phyloP scores from a whole-genome alignment of 257 asterid species.

The Salvia splendens region DNA sequence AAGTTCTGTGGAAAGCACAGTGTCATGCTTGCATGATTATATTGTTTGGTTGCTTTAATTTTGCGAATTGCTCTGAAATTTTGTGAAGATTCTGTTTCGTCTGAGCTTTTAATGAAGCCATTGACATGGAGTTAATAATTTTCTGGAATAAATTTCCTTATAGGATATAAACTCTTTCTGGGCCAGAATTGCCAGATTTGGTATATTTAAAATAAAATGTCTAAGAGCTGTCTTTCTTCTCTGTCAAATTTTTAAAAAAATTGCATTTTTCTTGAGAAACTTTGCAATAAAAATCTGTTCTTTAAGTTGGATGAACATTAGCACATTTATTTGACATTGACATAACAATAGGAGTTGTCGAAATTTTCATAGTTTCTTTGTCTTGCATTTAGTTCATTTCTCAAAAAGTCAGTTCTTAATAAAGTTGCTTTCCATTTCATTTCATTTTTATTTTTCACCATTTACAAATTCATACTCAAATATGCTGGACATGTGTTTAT shows the following conservation, averaged over 20 bases:
- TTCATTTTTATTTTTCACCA: too few species aligned
- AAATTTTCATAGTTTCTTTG: slow-evolving; percentile 5
- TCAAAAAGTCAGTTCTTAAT: not conserved
- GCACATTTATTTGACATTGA: slow-evolving; percentile 25
- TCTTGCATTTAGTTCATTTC: slow-evolving; percentile 8
- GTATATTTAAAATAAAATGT: not conserved
- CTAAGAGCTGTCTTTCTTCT: not conserved
- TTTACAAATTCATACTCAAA: not conserved
- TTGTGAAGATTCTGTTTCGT: slow-evolving; percentile 18
- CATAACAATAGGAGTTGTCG: slow-evolving; percentile 17
- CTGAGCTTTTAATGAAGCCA: slow-evolving; percentile 10
- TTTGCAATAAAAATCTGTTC: slow-evolving; percentile 1
- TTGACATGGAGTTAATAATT: not conserved
- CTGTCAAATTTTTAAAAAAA: slow-evolving; percentile 20
- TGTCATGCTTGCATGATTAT: slow-evolving; percentile 15
- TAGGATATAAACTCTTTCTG: not conserved
- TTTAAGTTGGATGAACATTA: slow-evolving; percentile 10
- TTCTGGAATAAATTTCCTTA: not conserved
- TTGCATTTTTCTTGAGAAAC: slow-evolving; percentile 6
- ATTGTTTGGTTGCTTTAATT: not conserved
- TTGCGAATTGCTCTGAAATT: slow-evolving; percentile 28
- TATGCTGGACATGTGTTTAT: not conserved
- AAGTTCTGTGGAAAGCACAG: slow-evolving; percentile 23
- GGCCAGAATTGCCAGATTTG: slow-evolving; percentile 34
- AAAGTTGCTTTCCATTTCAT: too few species aligned